Evolutionary conservation across 108 stramenopile species (phyloP), one percentile per base, ranked within the genome.

Genomic region (Skeletonema costatum): DNA sequence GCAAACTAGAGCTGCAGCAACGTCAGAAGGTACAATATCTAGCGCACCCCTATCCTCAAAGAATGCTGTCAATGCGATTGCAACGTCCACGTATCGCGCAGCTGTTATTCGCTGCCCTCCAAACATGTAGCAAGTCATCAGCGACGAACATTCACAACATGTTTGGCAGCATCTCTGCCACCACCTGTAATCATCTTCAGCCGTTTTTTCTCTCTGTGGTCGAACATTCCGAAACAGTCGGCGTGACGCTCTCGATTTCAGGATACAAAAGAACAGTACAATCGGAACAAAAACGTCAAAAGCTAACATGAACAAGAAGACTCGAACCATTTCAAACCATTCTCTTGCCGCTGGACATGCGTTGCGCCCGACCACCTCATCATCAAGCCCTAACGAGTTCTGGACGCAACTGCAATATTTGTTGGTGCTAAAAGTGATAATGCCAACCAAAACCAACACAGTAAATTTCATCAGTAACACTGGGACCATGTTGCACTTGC

Each of bases 111-210:
- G 88, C 35, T 86, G 81, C 39, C 95, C 95, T 16, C 95, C 95
- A 76, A 94, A 96, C 48, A 96, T 48, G 69, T 86, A 96, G 66
- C 95, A 96, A 11, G 93, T 96, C 56, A 85, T 70, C 12, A 86
- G 63, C 0, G 79, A 68, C 16, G 87, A 68, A 44, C 85, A 93
- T 64, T 90, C 84, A 74, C 90, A 95, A 7, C 66, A 75, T 25
- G 68, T 59, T 35, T 64, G 51, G 68, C 83, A 73, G 70, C 75
- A 51, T 29, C 58, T n/a, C 71, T 76, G 69, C 94, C 92, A 72
- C 86, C 87, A 66, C 87, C 79, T 35, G 86, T 75, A 87, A 80
- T 90, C 77, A 86, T 85, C 81, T 88, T 71, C 78, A 17, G 64
- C 13, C 11, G 58, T 42, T 35, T 58, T 66, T 65, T 48, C 69